Evolutionary conservation across 768 basidiomycete genomes (phyloP).

Genomic region (Hygrophoropsis aurantiaca): DNA sequence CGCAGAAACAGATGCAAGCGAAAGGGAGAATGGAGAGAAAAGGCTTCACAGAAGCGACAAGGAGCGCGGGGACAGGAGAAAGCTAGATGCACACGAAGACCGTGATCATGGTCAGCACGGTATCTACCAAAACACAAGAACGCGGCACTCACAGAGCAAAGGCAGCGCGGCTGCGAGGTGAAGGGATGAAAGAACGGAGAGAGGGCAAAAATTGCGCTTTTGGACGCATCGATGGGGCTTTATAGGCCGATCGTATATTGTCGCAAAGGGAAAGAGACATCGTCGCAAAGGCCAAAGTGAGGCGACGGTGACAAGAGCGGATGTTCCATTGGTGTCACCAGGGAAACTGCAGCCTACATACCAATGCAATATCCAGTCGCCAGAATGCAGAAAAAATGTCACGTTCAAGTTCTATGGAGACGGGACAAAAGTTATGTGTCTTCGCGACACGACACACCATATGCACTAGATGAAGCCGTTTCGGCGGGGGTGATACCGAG

Average conservation of each 20-base stretch:
- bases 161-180: conserved; percentile 58
- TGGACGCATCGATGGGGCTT: neutral
- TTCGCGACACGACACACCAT: too few species aligned
- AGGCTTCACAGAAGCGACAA: conserved; percentile 50
- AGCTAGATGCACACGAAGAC: too few species aligned
- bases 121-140: neutral
- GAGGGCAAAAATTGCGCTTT: conserved; percentile 13
- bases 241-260: too few species aligned
- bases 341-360: conserved; percentile 3
- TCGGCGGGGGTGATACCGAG: neutral
- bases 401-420: neutral
- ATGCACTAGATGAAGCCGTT: conserved; percentile 4
- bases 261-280: too few species aligned
- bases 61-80: conserved; percentile 35
- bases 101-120: too few species aligned
- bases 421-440: neutral
- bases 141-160: neutral
- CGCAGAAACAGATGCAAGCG: conserved; percentile 4
- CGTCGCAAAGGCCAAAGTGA: neutral
- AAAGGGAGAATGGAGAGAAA: conserved; percentile 12
- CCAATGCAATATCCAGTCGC: too few species aligned
- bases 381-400: neutral
- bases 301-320: neutral
- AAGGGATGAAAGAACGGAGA: conserved; percentile 17
- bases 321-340: conserved; percentile 5